phyloP scores from a whole-genome alignment of 2,329 filamentous ascomycete genomes.

The Penicillium nordicum region DNA sequence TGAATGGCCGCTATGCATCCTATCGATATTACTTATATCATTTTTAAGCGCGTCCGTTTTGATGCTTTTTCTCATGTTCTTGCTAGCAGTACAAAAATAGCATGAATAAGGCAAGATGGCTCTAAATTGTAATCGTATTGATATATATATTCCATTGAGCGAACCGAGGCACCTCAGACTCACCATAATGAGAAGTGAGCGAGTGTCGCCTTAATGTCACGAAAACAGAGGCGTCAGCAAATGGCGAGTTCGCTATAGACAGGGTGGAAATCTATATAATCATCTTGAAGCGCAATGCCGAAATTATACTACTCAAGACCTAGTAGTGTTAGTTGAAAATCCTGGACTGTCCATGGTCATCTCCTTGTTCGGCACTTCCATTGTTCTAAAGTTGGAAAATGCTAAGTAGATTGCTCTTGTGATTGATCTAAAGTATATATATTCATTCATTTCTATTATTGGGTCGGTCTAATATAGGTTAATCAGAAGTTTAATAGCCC shows the following conservation, averaged over 20 bases:
- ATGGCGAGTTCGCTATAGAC: not conserved
- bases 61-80: no score
- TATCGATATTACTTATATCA: not conserved
- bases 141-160: no score
- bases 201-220: not conserved
- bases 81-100: no score
- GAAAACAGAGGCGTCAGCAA: not conserved
- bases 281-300: not conserved
- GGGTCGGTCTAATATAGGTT: not conserved
- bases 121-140: no score
- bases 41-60: not conserved
- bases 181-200: not conserved
- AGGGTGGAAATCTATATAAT: not conserved
- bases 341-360: not conserved
- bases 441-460: not conserved
- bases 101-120: no score
- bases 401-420: not conserved
- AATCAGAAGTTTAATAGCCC: not conserved
- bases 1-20: not conserved
- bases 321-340: not conserved
- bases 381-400: not conserved
- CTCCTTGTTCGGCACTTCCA: not conserved
- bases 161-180: no score
- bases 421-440: not conserved
- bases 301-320: not conserved